phyloP scores from a whole-genome alignment of 2,329 filamentous ascomycete species.

The Phialophora verrucosa region DNA sequence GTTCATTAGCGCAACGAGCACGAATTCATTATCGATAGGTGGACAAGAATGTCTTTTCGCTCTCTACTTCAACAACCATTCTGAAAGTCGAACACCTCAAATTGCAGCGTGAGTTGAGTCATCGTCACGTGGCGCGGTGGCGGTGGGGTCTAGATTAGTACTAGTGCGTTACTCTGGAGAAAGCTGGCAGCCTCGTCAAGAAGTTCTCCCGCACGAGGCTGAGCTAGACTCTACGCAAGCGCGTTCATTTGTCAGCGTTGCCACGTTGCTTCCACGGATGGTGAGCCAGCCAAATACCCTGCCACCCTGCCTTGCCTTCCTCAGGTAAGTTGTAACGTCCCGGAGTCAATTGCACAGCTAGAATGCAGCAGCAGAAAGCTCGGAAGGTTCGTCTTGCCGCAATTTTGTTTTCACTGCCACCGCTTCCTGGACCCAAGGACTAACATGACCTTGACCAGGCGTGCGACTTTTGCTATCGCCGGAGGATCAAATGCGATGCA shows the following conservation, averaged over 20 bases:
- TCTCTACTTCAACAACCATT: neutral
- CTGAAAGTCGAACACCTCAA: conserved; percentile 2
- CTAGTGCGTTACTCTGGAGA: neutral
- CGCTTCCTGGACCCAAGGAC: no score
- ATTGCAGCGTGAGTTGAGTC: neutral
- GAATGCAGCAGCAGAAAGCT: no score
- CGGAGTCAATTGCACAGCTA: no score
- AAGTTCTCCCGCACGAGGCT: conserved; percentile 18
- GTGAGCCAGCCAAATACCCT: no score
- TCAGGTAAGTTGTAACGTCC: no score
- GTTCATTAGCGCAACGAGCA: neutral
- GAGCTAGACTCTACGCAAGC: neutral
- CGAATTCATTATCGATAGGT: neutral
- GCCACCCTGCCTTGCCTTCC: no score
- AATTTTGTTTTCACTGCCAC: no score
- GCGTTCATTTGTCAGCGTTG: no score
- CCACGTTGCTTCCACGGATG: no score
- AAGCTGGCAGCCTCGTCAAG: neutral
- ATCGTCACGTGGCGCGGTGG: neutral
- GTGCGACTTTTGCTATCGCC: conserved; percentile 1
- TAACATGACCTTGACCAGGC: neutral
- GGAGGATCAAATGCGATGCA: conserved; percentile 74
- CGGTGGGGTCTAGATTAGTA: neutral
- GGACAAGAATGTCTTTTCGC: neutral
- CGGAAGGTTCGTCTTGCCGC: no score